These are phyloP conservation scores for Plasmodium chabaudi DNA, from an alignment of 169 alveolate genomes.

Conservation along the genomic window DNA sequence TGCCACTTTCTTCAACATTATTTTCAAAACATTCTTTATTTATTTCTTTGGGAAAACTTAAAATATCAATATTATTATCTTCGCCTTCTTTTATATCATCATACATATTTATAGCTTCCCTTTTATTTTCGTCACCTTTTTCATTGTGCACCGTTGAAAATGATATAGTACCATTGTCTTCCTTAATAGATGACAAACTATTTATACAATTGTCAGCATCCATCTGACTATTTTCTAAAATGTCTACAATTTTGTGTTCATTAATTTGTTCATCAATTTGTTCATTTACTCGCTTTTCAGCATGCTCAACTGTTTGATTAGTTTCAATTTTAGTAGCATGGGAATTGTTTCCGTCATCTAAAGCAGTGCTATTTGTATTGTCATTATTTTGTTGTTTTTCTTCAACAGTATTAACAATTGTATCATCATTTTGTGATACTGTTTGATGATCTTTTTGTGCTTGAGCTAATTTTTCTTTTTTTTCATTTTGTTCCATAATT, in stretches of 20 bases:
- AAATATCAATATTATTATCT: background rate
- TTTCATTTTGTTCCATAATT: conserved; percentile 34
- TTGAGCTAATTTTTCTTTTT: conserved; percentile 4
- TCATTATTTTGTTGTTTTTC: background rate
- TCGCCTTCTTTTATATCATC: background rate
- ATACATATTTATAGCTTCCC: background rate
- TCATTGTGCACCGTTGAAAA: no score
- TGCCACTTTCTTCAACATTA: background rate
- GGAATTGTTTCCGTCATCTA: background rate
- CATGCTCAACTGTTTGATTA: no score
- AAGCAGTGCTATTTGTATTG: background rate
- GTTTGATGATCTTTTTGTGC: background rate
- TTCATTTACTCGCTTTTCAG: no score
- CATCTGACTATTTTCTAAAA: no score
- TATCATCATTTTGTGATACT: background rate
- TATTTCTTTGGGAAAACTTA: background rate
- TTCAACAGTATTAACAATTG: background rate
- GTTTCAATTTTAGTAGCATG: no score
- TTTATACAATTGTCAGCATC: no score
- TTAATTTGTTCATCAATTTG: no score
- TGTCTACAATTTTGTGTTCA: no score
- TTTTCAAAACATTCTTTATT: background rate
- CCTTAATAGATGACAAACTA: no score
- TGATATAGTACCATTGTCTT: no score
- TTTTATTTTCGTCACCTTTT: background rate